Evolutionary conservation across 108 stramenopile species (phyloP).

Genomic region (Pseudonitzschia pungens): DNA sequence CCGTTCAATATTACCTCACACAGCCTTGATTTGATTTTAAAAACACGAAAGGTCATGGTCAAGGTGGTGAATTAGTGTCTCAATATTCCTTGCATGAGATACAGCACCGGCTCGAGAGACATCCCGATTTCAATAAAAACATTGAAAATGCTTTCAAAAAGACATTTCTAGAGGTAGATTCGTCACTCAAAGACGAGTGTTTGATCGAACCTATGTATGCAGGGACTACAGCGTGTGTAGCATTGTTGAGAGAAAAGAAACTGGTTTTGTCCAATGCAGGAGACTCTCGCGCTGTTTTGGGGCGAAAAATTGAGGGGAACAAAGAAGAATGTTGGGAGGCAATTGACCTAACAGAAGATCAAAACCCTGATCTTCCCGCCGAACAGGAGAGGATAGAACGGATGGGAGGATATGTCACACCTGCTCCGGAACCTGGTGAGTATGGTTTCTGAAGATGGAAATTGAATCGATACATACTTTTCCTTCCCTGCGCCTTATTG

Average conservation of each 20-base stretch:
- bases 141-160: conserved; percentile 72
- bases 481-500: background rate
- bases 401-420: conserved; percentile 91
- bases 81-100: conserved; percentile 89
- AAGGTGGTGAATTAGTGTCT: conserved; percentile 89
- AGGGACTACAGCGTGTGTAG: conserved; percentile 92
- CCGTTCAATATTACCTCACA: too few relatives aligned
- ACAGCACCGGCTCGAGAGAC: conserved; percentile 61
- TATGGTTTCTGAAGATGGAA: background rate
- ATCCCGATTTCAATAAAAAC: conserved; percentile 47
- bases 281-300: conserved; percentile 91
- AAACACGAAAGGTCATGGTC: conserved; percentile 74
- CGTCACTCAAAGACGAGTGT: conserved; percentile 56
- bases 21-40: too few relatives aligned
- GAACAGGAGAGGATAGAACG: conserved; percentile 80
- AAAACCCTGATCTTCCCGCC: conserved; percentile 87
- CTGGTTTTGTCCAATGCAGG: conserved; percentile 88
- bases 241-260: conserved; percentile 65
- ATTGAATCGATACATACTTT: background rate
- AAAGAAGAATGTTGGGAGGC: conserved; percentile 31
- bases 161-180: conserved; percentile 80
- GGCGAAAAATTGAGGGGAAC: conserved; percentile 25
- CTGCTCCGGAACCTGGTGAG: conserved; percentile 84
- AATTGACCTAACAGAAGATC: conserved; percentile 79
- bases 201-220: conserved; percentile 81